Conservation (phyloP, 2,329 filamentous ascomycete genomes). For the Hypoxylon sp. region DNA sequence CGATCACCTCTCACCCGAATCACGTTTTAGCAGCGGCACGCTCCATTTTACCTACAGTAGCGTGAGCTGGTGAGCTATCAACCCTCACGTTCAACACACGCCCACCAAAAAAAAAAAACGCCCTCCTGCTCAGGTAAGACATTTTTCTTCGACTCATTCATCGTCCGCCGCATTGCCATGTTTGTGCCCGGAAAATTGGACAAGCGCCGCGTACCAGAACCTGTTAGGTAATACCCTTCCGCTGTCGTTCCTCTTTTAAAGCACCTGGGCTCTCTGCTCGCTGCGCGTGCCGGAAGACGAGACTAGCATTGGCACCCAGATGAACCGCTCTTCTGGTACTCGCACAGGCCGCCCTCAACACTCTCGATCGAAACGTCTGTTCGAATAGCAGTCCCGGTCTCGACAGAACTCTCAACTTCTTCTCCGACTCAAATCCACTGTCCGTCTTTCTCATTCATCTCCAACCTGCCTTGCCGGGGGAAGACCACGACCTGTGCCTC, state of each 20-base stretch:
- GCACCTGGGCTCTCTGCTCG: constrained; percentile 8
- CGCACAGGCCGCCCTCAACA: constrained; percentile 3
- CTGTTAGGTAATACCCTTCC: constrained; percentile 7
- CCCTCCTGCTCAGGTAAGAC: constrained; percentile 28
- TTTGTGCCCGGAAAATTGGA: constrained; percentile 22
- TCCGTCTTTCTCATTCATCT: not conserved
- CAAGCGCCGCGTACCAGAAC: constrained; percentile 18
- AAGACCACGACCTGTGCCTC: not conserved
- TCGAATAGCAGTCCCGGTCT: not conserved
- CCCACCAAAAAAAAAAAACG: too few species aligned
- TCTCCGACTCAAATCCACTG: not conserved
- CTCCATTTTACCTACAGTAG: constrained; percentile 17
- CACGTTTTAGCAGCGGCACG: constrained; percentile 6
- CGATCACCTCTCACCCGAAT: constrained; percentile 17
- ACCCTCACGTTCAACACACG: constrained; percentile 19
- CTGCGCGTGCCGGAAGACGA: constrained; percentile 10
- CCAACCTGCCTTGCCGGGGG: constrained; percentile 2
- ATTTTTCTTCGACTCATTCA: constrained; percentile 13
- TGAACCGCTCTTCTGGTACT: constrained; percentile 5
- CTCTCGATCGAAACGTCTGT: constrained; percentile 4
- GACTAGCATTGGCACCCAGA: constrained; percentile 6
- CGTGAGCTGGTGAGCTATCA: constrained; percentile 26
- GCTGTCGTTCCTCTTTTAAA: constrained; percentile 4
- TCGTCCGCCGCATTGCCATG: constrained; percentile 3
- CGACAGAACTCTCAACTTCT: constrained; percentile 5